phyloP scores from a whole-genome alignment of 2,329 filamentous ascomycete genomes.

The Alternaria infectoria region DNA sequence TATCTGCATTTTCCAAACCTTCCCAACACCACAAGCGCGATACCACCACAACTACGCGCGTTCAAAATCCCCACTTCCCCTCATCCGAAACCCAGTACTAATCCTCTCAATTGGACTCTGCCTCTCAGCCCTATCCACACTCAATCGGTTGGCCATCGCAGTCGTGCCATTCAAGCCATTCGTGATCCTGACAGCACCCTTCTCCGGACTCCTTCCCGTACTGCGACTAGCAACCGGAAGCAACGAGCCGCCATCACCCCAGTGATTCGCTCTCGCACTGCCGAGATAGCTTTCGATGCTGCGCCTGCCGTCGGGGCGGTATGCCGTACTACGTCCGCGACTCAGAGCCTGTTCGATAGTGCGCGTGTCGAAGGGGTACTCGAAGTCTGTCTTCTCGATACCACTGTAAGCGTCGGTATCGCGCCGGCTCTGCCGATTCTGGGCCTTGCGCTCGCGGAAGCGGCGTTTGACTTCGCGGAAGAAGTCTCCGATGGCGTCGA shows the following conservation, averaged over 20 bases:
- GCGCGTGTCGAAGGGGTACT: constrained; percentile 30
- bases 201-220: constrained; percentile 24
- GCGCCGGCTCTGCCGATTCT: background rate
- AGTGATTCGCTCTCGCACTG: constrained; percentile 17
- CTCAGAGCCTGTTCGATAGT: constrained; percentile 37
- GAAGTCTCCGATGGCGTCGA: constrained; percentile 50
- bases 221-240: constrained; percentile 44
- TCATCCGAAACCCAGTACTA: constrained; percentile 44
- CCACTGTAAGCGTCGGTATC: background rate
- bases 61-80: constrained; percentile 40
- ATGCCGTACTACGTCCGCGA: constrained; percentile 31
- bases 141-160: constrained; percentile 19
- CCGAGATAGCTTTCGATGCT: constrained; percentile 40
- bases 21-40: too few species aligned
- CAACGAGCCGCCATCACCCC: constrained; percentile 15
- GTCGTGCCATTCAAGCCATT: constrained; percentile 16
- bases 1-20: constrained; percentile 1
- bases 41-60: background rate
- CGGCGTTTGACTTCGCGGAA: constrained; percentile 35
- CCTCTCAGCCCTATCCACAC: constrained; percentile 25
- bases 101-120: constrained; percentile 33
- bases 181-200: constrained; percentile 15
- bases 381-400: constrained; percentile 17
- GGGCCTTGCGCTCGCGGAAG: constrained; percentile 13
- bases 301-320: constrained; percentile 24